Base-by-base conservation (phyloP, 1,139 yeast species). In the Geotrichum restrictum region DNA sequence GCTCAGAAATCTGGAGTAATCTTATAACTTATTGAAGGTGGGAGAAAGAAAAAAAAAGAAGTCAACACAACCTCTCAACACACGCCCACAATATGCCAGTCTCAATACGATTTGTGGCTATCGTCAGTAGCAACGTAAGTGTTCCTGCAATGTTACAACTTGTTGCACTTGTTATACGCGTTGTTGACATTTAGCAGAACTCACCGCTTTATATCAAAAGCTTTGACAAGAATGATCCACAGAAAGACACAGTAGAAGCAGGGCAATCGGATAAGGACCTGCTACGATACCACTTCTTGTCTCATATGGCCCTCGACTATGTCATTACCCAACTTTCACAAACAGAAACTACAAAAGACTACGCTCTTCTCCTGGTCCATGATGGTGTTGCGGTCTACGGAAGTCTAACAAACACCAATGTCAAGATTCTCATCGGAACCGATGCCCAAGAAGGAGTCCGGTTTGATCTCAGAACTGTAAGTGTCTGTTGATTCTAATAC, bases 311-410 rank as follows among this genome's bases (percentile, higher is more conserved):
- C 3, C 63, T 72, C 34, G 76, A 72, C 60, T 73, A 72, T 50
- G 63, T 70, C 8, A 60, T 62, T 33, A 60, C 65, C 0, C 68
- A 67, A 46, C 60, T 58, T 39, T 59, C 57, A 32, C 59, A 59
- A 24, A 48, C 62, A 32, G 68, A 59, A 24, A 57, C 59, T 6
- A 57, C 67, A 5, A 56, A 62, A 19, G 72, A 69, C 49, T 66
- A 62, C 44, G 68, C 69, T 0, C 58, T 72, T 40, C 60, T 73
- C 40, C 58, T 71, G 24, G 73, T 72, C 1, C 75, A 72, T 51
- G 74, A 72, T 37, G 74, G 73, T 6, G 62, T 72, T 8, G 74
- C 75, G 0, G 73, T 73, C 2, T 73, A 73, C 52, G 76, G 76
- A 1, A 58, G 66, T 50, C 60, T 71, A 41, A 62, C 73, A 3